Base-by-base conservation (phyloP, 1,284 basidiomycete genomes). In the Papiliotrema laurentii region DNA sequence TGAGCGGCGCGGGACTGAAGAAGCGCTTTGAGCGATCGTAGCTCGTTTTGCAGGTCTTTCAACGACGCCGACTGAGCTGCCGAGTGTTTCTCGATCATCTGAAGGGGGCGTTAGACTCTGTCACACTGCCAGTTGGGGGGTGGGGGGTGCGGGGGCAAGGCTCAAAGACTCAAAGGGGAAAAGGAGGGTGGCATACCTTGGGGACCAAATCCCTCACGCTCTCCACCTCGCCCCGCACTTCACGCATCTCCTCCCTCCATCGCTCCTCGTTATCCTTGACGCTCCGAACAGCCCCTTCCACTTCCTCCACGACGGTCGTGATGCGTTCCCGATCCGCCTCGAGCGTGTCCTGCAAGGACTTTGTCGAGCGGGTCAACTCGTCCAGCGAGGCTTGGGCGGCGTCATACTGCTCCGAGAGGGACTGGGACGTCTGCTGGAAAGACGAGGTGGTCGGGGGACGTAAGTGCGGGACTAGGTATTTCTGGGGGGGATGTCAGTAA, bases 71-170 rank as follows among this genome's bases (percentile, higher is more conserved):
- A 79, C 68, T 92, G 87, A 26, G 79, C 80, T 51, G 91, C 86
- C 64, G 90, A 87, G 68, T 89, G 89, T 76, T 90, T 93, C 54
- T 96, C 89, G 52, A 97, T 86, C 85, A 97, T 87, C 89, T 94
- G 45, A 7, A 19, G 13, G 35, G 3, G 2, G 16, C 11, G 6
- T 37, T 37, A 6, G 42, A 25, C 14, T 4, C 48, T 30, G 47
- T 34, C 35, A 28, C 16, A 22, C 46, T 49, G 2, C 27, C 21
- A 3, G 16, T 31, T 43, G 34, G 21, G 21, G 10, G n/a, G 31
- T 13, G 36, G 14, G 30, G 14, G 19, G 36, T 22, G 31, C 34
- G 3, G 19, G 28, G 9, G 16, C 11, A 38, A 28, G 9, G 34
- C 34, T 36, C 34, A 18, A 36, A 9, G n/a, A 36, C n/a, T 36